A percentile compares a stretch with the other conserved stretches of the same genome.
phyloP scores from a whole-genome alignment of 192 early-diverging fungal genomes.

The Podila minutissima region DNA sequence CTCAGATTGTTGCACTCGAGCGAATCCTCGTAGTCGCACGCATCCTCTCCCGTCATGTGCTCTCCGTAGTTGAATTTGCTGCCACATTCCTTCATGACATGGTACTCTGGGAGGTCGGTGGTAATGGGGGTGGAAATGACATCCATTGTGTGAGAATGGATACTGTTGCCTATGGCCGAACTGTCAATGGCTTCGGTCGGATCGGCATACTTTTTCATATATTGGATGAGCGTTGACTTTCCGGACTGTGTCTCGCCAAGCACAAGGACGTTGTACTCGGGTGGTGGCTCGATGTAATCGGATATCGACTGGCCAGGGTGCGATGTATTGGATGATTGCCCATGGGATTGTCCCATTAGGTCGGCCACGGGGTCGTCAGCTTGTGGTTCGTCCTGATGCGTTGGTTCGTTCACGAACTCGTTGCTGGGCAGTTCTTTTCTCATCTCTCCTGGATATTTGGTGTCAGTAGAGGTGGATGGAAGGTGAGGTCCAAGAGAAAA shows the following conservation, averaged over 20 bases:
- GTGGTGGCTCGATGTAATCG: too few species aligned
- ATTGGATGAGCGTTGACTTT: background rate
- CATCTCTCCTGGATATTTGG: too few species aligned
- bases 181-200: background rate
- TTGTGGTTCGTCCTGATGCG: too few species aligned
- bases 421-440: too few species aligned
- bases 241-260: background rate
- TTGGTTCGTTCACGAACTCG: too few species aligned
- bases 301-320: too few species aligned
- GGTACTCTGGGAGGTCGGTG: background rate
- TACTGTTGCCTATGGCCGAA: slow-evolving; percentile 1
- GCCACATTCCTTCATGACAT: background rate
- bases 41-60: background rate
- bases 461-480: too few species aligned
- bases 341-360: too few species aligned
- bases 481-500: too few species aligned
- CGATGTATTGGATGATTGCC: too few species aligned
- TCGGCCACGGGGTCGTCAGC: too few species aligned
- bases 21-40: background rate
- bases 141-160: background rate
- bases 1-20: background rate
- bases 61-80: background rate
- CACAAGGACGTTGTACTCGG: too few species aligned
- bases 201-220: background rate
- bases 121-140: background rate